Evolutionary conservation across 1,284 basidiomycete genomes (phyloP).

Genomic region (Coniophora puteana): DNA sequence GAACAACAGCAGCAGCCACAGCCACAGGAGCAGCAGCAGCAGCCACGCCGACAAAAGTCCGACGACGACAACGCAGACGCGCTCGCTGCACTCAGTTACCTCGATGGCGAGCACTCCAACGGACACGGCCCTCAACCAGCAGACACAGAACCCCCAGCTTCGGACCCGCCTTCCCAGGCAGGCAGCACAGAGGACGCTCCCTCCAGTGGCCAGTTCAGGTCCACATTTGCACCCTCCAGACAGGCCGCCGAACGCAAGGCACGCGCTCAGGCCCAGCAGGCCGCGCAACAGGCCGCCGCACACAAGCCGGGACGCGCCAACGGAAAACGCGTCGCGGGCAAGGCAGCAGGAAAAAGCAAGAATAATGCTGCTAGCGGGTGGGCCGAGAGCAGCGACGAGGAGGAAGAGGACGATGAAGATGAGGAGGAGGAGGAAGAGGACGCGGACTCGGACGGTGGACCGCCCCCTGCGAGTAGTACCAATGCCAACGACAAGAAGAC

Average conservation of each 20-base stretch:
- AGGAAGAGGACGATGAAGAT: conserved; percentile 74
- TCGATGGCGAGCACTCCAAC: conserved; percentile 43
- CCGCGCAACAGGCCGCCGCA: conserved; percentile 69
- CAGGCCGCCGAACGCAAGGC: conserved; percentile 81
- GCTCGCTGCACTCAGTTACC: conserved; percentile 71
- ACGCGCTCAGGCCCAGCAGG: conserved; percentile 77
- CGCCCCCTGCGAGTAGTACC: too few relatives aligned
- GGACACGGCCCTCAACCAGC: conserved; percentile 15
- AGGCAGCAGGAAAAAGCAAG: too few relatives aligned
- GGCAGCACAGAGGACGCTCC: conserved; percentile 20
- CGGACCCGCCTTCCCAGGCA: conserved; percentile 11
- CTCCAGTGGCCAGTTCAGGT: conserved; percentile 57
- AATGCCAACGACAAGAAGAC: conserved; percentile 28
- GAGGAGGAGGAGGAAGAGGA: conserved; percentile 75
- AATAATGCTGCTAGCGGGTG: conserved; percentile 56
- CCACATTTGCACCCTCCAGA: conserved; percentile 82
- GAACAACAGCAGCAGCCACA: conserved; percentile 9
- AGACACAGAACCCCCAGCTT: conserved; percentile 14
- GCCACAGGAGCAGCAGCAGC: conserved; percentile 15
- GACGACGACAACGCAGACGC: conserved; percentile 64
- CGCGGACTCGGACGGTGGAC: conserved; percentile 59
- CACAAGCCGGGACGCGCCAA: conserved; percentile 70
- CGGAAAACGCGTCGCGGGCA: conserved; percentile 37
- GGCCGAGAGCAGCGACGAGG: conserved; percentile 76
- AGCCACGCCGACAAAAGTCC: too few relatives aligned